Percentiles rank a stretch among this genome's conserved stretches.
Evolutionary conservation across 2,329 filamentous ascomycete genomes (phyloP).

Genomic region (Drechslera avenae): DNA sequence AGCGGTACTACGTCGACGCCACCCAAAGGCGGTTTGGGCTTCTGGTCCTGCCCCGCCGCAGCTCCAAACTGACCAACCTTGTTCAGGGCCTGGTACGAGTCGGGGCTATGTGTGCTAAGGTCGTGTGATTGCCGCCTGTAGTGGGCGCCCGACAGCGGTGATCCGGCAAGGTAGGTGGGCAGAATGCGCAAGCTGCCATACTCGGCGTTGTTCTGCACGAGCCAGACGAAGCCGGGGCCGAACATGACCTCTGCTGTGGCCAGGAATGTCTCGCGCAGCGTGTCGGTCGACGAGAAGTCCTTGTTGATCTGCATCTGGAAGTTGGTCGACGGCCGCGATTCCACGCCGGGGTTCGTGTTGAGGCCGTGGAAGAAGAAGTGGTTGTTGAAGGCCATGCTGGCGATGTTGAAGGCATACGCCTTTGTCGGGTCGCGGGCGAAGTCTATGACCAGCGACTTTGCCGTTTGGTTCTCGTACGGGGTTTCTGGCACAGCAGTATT

Average conservation of each 20-base stretch:
- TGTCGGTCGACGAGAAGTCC: slow-evolving; percentile 82
- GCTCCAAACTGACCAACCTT: slow-evolving; percentile 49
- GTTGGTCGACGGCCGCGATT: slow-evolving; percentile 53
- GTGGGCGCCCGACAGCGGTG: slow-evolving; percentile 84
- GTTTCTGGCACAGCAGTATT: slow-evolving; percentile 58
- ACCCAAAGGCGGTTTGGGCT: slow-evolving; percentile 62
- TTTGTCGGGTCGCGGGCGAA: slow-evolving; percentile 78
- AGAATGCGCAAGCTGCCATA: slow-evolving; percentile 69
- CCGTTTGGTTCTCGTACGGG: slow-evolving; percentile 63
- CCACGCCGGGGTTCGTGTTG: slow-evolving; percentile 33
- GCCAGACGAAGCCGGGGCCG: slow-evolving; percentile 95
- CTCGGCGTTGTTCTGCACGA: slow-evolving; percentile 63
- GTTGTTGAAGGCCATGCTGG: slow-evolving; percentile 95
- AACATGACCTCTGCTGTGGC: slow-evolving; percentile 89
- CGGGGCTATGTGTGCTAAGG: slow-evolving; percentile 64
- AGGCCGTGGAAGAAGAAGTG: slow-evolving; percentile 76
- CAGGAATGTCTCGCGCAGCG: slow-evolving; percentile 78
- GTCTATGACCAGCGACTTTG: slow-evolving; percentile 72
- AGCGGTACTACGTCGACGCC: slow-evolving; percentile 74
- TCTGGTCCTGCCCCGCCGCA: slow-evolving; percentile 33
- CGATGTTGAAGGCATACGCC: slow-evolving; percentile 90
- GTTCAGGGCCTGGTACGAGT: slow-evolving; percentile 42
- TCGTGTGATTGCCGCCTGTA: slow-evolving; percentile 72
- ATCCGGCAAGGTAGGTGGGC: slow-evolving; percentile 88
- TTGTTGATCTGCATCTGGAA: slow-evolving; percentile 64